Percentiles rank a stretch among this genome's conserved stretches.
phyloP scores from a whole-genome alignment of 1,139 yeast genomes.

The Saccharomyces pastorianus region DNA sequence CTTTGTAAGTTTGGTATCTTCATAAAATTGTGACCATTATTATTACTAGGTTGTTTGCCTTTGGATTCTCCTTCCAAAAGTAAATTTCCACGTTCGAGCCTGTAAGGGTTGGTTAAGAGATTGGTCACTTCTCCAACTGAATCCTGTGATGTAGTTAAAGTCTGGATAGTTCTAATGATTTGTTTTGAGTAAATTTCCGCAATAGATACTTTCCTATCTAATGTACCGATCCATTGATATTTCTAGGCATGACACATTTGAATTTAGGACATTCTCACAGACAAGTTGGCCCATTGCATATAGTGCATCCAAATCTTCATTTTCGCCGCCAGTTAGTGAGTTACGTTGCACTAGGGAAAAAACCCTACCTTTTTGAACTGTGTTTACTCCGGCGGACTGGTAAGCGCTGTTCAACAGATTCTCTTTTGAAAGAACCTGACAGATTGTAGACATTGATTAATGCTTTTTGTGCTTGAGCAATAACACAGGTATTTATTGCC shows the following conservation, averaged over 20 bases:
- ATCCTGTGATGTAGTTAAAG: conserved; percentile 34
- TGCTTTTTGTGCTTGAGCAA: conserved; percentile 63
- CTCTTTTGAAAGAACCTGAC: conserved; percentile 47
- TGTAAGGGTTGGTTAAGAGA: conserved; percentile 23
- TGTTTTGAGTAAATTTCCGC: conserved; percentile 76
- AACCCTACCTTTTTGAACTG: conserved; percentile 13
- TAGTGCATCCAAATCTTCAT: conserved; percentile 11
- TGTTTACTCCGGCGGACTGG: conserved; percentile 35
- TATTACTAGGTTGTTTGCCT: background rate
- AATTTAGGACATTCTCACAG: conserved; percentile 16
- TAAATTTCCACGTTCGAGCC: background rate
- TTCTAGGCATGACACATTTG: conserved; percentile 44
- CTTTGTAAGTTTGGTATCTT: conserved; percentile 53
- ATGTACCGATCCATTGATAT: conserved; percentile 73
- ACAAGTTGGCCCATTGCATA: conserved; percentile 25
- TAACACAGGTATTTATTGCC: conserved; percentile 42
- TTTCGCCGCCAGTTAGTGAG: conserved; percentile 2
- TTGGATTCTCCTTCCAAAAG: background rate
- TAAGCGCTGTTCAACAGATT: conserved; percentile 71
- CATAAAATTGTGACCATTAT: conserved; percentile 14
- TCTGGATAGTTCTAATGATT: conserved; percentile 56
- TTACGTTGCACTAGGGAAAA: conserved; percentile 21
- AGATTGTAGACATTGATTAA: conserved; percentile 64
- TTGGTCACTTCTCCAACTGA: conserved; percentile 32
- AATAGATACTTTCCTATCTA: conserved; percentile 54